phyloP scores from a whole-genome alignment of 2,329 filamentous ascomycete species.

The Ceratocystis cubensis region DNA sequence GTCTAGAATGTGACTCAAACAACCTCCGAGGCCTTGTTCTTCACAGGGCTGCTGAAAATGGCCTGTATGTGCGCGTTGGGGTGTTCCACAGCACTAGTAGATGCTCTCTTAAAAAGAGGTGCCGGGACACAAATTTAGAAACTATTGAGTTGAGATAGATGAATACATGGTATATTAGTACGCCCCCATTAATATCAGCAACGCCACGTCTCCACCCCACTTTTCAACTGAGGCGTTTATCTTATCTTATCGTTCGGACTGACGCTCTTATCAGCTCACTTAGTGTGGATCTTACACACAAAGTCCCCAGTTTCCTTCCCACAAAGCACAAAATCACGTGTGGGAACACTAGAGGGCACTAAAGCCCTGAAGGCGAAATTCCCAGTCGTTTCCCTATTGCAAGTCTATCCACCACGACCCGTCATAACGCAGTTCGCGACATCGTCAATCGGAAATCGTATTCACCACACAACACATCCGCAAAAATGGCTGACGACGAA shows the following conservation, averaged over 20 bases:
- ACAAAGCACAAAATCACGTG: constrained; percentile 21
- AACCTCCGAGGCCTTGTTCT: neutral
- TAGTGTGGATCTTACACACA: constrained; percentile 16
- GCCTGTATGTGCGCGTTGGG: neutral
- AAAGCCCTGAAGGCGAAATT: constrained; percentile 21
- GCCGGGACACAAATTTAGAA: neutral
- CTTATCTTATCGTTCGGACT: neutral
- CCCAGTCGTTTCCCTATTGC: constrained; percentile 17
- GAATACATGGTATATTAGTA: neutral
- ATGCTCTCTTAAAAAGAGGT: neutral
- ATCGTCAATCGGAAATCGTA: constrained; percentile 21
- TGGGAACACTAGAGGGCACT: constrained; percentile 19
- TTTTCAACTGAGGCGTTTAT: neutral
- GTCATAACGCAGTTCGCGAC: constrained; percentile 22
- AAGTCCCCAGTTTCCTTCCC: constrained; percentile 13
- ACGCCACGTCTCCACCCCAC: neutral
- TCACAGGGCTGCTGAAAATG: neutral
- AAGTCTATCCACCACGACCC: constrained; percentile 20
- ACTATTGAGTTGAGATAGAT: neutral
- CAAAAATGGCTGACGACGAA: constrained; percentile 72
- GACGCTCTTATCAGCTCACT: neutral
- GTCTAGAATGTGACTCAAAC: neutral
- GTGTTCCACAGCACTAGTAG: neutral
- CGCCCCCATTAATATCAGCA: neutral
- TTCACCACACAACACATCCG: constrained; percentile 30